Evolutionary conservation across 2,329 filamentous ascomycete genomes (phyloP), one percentile per base, ranked within the genome.

Genomic region (Diaporthe citrichinensis): DNA sequence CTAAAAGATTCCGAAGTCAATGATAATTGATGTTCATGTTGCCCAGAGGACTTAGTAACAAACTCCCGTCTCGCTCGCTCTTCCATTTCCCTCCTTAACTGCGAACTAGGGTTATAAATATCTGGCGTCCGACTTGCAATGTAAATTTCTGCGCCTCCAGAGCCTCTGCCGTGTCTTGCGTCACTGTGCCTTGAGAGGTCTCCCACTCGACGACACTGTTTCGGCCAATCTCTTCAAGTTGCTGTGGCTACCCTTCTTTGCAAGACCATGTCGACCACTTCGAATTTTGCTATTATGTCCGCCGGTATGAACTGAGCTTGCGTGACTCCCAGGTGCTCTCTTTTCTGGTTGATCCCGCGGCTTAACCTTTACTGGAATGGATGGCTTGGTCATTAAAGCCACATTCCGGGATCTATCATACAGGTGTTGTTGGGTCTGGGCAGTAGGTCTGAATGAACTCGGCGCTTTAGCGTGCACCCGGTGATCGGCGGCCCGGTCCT

Each of bases 241-340:
- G 36, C 23, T n/a, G 10, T 61, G 34, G 8, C 34, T 39, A 8
- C 57, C 23, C 14, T 61, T 41, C 34, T 41, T 61, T 39, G 12
- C 23, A 15, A 61, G 57, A 25, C 57, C 36, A 39, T 61, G 23
- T 61, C 34, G 12, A 39, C 10, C 57, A 39, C 23, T 34, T 41
- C 20, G 57, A n/a, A 3, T 8, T 4, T n/a, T 41, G 34, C 5
- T 25, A 2, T 8, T 17, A n/a, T 15, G 23, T 6, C 6, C 7
- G 3, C 6, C 12, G 6, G 23, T 1, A 3, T 34, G 10, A 25
- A 0, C 34, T 41, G 58, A n/a, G 3, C 20, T 9, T n/a, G 9
- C 4, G 8, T 20, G 28, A 8, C 7, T 9, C n/a, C 28, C 28
- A 31, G 5, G 53, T 1, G 2, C 8, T 34, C 25, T 10, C 17